A percentile compares a stretch with the other conserved stretches of the same genome.
These are phyloP conservation scores for Codiaeum variegatum DNA, from an alignment of 441 rosid genomes.

Conservation along the genomic window DNA sequence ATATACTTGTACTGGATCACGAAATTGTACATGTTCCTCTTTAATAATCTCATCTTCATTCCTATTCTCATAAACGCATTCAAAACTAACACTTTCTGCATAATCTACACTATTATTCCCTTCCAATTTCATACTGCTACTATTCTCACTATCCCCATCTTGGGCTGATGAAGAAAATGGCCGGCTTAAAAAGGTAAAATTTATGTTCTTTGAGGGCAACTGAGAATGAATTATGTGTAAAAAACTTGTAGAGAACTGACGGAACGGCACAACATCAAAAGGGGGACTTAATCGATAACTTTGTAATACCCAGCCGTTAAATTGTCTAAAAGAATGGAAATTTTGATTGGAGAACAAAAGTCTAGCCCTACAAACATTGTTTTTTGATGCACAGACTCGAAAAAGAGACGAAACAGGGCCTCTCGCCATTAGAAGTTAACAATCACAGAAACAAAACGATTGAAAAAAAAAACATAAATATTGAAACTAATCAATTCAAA, in stretches of 20 bases:
- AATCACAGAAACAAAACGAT: background rate
- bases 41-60: constrained; percentile 19
- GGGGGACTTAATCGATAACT: constrained; percentile 14
- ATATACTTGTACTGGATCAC: constrained; percentile 55
- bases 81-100: constrained; percentile 6
- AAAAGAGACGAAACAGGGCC: constrained; percentile 37
- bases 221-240: constrained; percentile 15
- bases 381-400: constrained; percentile 32
- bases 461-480: background rate
- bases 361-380: constrained; percentile 25
- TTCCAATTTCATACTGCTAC: constrained; percentile 2
- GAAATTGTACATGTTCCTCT: constrained; percentile 26
- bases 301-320: constrained; percentile 22
- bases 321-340: constrained; percentile 27
- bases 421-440: constrained; percentile 38
- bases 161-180: constrained; percentile 27
- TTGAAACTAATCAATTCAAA: background rate
- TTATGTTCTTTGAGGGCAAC: constrained; percentile 7
- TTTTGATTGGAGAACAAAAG: constrained; percentile 19
- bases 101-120: constrained; percentile 10
- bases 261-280: constrained; percentile 18
- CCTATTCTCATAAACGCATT: background rate
- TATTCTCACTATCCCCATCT: constrained; percentile 21
- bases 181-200: constrained; percentile 14
- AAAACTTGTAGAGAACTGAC: constrained; percentile 21